These are phyloP conservation scores for Penicillium subrubescens DNA, from an alignment of 495 filamentous ascomycete genomes.

Conservation along the genomic window DNA sequence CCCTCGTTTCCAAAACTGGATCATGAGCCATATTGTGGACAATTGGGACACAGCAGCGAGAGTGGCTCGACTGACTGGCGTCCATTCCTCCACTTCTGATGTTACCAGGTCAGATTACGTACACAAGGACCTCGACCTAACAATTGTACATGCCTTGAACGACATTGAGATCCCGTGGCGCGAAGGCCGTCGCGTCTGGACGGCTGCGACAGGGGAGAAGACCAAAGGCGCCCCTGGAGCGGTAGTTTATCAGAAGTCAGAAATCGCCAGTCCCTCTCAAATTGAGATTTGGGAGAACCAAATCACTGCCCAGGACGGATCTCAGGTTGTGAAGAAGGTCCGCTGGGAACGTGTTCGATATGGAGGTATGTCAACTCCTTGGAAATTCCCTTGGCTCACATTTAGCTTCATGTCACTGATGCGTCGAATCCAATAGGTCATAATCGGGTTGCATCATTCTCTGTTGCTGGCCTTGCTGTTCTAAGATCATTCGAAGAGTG, in stretches of 20 bases:
- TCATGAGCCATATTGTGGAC: constrained; percentile 53
- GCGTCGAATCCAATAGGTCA: constrained; percentile 35
- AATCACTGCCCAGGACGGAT: constrained; percentile 26
- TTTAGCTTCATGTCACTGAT: constrained; percentile 4
- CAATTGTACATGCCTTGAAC: constrained; percentile 73
- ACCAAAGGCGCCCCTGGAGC: constrained; percentile 55
- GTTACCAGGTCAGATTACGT: constrained; percentile 36
- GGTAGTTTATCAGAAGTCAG: constrained; percentile 39
- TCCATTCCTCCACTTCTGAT: constrained; percentile 26
- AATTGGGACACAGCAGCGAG: constrained; percentile 57
- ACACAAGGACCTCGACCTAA: constrained; percentile 59
- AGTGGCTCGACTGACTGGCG: constrained; percentile 45
- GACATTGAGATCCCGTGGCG: constrained; percentile 75
- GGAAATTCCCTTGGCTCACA: not conserved
- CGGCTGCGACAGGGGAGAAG: constrained; percentile 43
- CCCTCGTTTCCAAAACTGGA: constrained; percentile 50
- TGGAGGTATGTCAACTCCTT: constrained; percentile 43
- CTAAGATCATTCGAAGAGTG: constrained; percentile 62
- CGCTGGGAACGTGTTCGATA: constrained; percentile 49
- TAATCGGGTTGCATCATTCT: constrained; percentile 53
- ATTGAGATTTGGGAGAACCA: constrained; percentile 43
- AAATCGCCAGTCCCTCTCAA: constrained; percentile 33
- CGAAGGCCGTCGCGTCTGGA: constrained; percentile 56
- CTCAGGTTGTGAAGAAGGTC: constrained; percentile 48
- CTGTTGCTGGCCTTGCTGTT: constrained; percentile 60